Base-by-base conservation (phyloP, 371 early-diverging fungal genomes). In the Actinomucor elegans region DNA sequence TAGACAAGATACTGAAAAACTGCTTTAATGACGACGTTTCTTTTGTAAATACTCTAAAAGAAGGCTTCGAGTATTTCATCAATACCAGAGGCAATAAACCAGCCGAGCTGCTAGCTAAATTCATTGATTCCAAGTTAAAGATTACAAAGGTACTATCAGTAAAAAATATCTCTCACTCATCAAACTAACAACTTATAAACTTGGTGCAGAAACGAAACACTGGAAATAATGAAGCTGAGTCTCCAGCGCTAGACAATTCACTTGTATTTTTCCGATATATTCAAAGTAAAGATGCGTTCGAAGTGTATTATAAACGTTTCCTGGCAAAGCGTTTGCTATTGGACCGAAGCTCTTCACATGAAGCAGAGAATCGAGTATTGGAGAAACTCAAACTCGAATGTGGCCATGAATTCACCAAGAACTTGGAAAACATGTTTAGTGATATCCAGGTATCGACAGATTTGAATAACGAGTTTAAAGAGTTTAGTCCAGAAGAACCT, bases 221-320 rank as follows among this genome's bases (percentile, higher is more conserved):
- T 27, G 33, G 1, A 15, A 6, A 38, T 18, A 38, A n/a, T n/a
- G 48, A 48, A 1, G 8, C n/a, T 18, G 87, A 88, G 45, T 37
- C 90, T 23, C 55, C 57, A 1, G 50, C 73, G 10, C 55, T 92
- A 44, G 92, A 95, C 48, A 69, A 81, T 14, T 79, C 89, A 4
- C 57, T 99, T 32, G 78, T 77, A 14, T 61, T 99, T 27, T 97
- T 99, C 69, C 79, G 97, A 12, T 93, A 86, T 50, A 86, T 96
- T 42, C 88, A 92, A 63, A 90, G 89, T 48, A 97, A 96, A 65
- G 97, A 97, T 67, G 80, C 93, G 12, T 99, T 99, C 68, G 97
- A 97, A 64, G 92, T 90, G 2, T 97, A 94, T 58, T 97, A 96
- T 69, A 95, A 94, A 53, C 83, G 88, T 9, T 90, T 89, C 52